Evolutionary conservation across 331 rosid genomes (phyloP), one percentile per base, ranked within the genome.

Genomic region (Phaseolus coccineus): DNA sequence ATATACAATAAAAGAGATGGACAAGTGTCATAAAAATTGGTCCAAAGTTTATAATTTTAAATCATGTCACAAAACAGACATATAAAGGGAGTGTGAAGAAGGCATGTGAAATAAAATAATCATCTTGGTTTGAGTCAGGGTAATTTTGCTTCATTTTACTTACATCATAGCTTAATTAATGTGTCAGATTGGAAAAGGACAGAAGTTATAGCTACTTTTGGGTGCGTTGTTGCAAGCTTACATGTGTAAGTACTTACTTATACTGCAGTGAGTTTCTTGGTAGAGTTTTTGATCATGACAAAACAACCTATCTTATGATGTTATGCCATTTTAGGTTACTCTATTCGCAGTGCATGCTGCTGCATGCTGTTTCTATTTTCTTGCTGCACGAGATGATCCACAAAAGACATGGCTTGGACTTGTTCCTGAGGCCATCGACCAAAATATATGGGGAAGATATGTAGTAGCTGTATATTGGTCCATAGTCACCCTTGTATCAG

Each of bases 121-220:
- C 35, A 71, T 6, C 37, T 30, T 16, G 35, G 33, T 14, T 79
- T 46, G 33, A 50, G 46, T 13, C 1, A 64, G 15, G 47, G 8
- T 9, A 27, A 4, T 67, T 67, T 73, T 52, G 19, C 4, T 76
- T 46, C 50, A 11, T 44, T 44, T 10, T 44, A 44, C 14, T 44
- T 57, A 40, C 4, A 28, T 30, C 11, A 3, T 44, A 39, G 5
- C 4, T 51, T 19, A 19, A 19, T 35, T 44, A 1, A 44, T 77
- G 51, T 85, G 64, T 31, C 86, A 91, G 98, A 81, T 78, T 94
- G 84, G 98, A 94, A 59, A 94, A 94, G 81, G 95, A 94, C 69
- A 84, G 87, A 63, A 67, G 77, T 37, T 91, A 30, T 68, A 92
- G 72, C 85, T 94, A 94, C 84, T 85, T 89, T 73, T 79, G 86